Conservation (phyloP, 495 filamentous ascomycete genomes). For the Penicillium crystallinum region DNA sequence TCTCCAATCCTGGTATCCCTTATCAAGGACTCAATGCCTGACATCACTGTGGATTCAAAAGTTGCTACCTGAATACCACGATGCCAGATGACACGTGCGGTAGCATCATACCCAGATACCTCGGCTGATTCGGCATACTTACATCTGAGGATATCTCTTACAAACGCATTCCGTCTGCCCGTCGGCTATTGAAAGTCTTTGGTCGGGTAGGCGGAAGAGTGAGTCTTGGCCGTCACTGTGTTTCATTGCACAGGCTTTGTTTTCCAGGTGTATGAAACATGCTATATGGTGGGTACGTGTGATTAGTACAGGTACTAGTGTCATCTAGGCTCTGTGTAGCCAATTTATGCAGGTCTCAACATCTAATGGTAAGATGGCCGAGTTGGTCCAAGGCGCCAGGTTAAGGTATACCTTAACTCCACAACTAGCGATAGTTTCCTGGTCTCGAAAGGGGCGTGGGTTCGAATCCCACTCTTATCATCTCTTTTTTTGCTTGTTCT, state of each 20-base stretch:
- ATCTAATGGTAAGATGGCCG: slow-evolving; percentile 33
- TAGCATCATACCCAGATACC: too few relatives aligned
- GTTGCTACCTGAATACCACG: neutral
- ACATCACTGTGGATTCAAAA: neutral
- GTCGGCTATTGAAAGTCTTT: neutral
- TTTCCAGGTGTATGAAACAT: neutral
- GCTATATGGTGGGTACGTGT: too few relatives aligned
- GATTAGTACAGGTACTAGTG: too few relatives aligned
- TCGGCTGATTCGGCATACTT: too few relatives aligned
- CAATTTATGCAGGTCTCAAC: too few relatives aligned
- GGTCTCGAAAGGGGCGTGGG: slow-evolving; percentile 31
- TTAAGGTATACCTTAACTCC: slow-evolving; percentile 30
- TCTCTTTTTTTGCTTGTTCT: slow-evolving; percentile 2
- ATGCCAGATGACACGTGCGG: neutral
- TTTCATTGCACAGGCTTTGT: neutral
- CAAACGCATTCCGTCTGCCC: too few relatives aligned
- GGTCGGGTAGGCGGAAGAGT: too few relatives aligned
- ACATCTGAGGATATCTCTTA: too few relatives aligned
- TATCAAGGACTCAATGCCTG: neutral
- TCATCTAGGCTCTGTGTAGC: too few relatives aligned
- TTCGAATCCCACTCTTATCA: slow-evolving; percentile 39
- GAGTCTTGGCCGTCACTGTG: too few relatives aligned
- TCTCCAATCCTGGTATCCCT: neutral
- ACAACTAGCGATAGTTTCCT: slow-evolving; percentile 17
- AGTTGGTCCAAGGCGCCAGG: slow-evolving; percentile 37